Base-by-base conservation (phyloP, 208 protist genomes). In the Acanthamoeba culbertsoni region DNA sequence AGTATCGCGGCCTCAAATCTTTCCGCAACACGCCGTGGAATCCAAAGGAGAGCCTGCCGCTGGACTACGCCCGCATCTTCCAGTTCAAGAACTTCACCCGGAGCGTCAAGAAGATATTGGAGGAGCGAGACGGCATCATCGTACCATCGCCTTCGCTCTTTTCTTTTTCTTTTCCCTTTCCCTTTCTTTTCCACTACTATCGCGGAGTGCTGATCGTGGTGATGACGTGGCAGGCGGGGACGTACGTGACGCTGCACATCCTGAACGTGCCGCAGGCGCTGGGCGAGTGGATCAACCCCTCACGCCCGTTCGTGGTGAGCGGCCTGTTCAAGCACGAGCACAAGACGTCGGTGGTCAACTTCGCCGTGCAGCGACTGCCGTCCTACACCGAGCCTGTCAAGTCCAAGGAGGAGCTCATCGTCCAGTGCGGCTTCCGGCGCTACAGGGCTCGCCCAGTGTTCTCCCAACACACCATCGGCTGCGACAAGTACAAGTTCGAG, bases 61-160 rank as follows among this genome's bases (percentile, higher is more conserved):
- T 95, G 0, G 97, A 98, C 71, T 98, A 98, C 89, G 95, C 95
- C 16, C 20, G 93, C 20, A 98, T 98, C 71, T 98, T 96, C 95
- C 95, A 97, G 65, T 98, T 98, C 86, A 82, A 96, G 31, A 95
- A 97, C 86, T 97, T 97, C 33, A 62, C 73, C 10, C 37, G 79
- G 23, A 93, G 96, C 16, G 82, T 94, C 92, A 97, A 95, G 90
- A 20, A 84, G n/a, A 91, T 93, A 8, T 51, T 96, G 16, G n/a
- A 62, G 0, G 55, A 93, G 82, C 28, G 86, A 2, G 82, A 82
- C 42, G 73, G 53, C n/a, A 77, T 94, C 45, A 43, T 93, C 35
- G 86, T 88, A 91, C 40, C 16, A 12, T n/a, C 31, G 55, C 20
- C 12, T 63, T 28, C 55, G 23, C 7, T 63, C 55, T 14, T 33